Evolutionary conservation across 2,329 filamentous ascomycete species (phyloP).

Genomic region (Alternaria viburni): DNA sequence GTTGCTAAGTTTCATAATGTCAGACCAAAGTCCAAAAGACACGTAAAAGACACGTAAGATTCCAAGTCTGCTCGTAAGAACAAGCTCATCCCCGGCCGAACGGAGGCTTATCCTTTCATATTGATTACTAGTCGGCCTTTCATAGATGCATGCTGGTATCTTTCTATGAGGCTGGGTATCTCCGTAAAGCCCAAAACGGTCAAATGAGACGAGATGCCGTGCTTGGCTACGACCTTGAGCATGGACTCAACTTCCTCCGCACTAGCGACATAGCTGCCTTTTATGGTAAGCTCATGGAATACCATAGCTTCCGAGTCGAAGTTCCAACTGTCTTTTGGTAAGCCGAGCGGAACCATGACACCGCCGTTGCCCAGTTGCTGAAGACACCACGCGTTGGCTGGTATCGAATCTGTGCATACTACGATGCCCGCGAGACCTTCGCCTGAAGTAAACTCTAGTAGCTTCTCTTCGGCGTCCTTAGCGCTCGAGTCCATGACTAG

Average conservation of each 20-base stretch:
- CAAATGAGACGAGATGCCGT: constrained; percentile 28
- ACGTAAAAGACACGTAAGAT: neutral
- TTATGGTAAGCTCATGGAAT: constrained; percentile 32
- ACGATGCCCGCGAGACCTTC: constrained; percentile 35
- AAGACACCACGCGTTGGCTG: constrained; percentile 32
- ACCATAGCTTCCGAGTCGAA: constrained; percentile 35
- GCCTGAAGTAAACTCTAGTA: constrained; percentile 22
- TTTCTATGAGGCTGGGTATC: constrained; percentile 26
- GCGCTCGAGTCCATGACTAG: constrained; percentile 23
- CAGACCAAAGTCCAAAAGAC: neutral
- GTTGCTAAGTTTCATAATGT: neutral
- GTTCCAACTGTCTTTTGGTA: constrained; percentile 33
- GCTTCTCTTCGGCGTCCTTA: constrained; percentile 18
- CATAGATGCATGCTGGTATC: constrained; percentile 26
- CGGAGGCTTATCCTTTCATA: constrained; percentile 11
- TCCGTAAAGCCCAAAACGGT: constrained; percentile 29
- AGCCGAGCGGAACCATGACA: constrained; percentile 31
- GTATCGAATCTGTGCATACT: constrained; percentile 33
- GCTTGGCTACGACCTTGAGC: constrained; percentile 28
- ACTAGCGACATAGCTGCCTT: constrained; percentile 34
- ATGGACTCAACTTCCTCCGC: constrained; percentile 32
- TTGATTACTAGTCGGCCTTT: constrained; percentile 33
- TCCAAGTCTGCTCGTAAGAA: neutral
- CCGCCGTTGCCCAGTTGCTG: constrained; percentile 30
- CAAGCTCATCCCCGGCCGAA: neutral